Evolutionary conservation across 768 basidiomycete genomes (phyloP).

Genomic region (Trametes elegans): DNA sequence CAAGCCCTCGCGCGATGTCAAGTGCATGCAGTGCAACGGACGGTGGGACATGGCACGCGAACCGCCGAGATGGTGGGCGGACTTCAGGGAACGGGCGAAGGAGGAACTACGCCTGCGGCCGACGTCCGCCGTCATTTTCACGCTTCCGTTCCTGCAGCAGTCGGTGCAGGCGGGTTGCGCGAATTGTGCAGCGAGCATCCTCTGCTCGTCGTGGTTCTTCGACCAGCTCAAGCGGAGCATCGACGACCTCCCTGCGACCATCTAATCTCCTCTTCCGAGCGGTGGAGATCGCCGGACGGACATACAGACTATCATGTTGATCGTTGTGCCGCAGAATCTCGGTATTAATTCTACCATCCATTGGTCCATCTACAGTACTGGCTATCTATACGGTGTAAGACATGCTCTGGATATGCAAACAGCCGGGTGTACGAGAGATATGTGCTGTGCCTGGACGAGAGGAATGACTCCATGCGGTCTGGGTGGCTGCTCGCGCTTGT

Average conservation of each 20-base stretch:
- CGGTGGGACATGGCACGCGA: conserved; percentile 41
- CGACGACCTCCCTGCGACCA: conserved; percentile 47
- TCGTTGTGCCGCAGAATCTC: not conserved
- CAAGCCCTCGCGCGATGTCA: conserved; percentile 45
- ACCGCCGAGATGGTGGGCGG: conserved; percentile 68
- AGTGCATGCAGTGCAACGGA: conserved; percentile 71
- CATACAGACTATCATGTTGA: not conserved
- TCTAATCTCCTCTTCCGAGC: conserved; percentile 36
- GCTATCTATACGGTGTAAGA: not conserved
- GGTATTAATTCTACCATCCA: no score
- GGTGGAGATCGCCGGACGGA: not conserved
- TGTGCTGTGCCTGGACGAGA: no score
- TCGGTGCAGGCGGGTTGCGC: conserved; percentile 52
- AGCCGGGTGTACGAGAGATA: no score
- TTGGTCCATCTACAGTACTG: no score
- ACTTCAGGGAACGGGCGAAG: conserved; percentile 54
- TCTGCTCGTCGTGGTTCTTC: conserved; percentile 60
- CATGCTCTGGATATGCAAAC: no score
- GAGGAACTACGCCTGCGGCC: conserved; percentile 58
- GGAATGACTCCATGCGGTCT: no score
- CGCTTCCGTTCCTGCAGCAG: conserved; percentile 54
- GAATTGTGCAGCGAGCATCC: conserved; percentile 64
- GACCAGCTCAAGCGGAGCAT: conserved; percentile 53
- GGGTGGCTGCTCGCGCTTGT: no score
- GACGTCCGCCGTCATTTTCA: conserved; percentile 58